Evolutionary conservation across 441 rosid species (phyloP), one percentile per base, ranked within the genome.

Genomic region (Sinapis alba): DNA sequence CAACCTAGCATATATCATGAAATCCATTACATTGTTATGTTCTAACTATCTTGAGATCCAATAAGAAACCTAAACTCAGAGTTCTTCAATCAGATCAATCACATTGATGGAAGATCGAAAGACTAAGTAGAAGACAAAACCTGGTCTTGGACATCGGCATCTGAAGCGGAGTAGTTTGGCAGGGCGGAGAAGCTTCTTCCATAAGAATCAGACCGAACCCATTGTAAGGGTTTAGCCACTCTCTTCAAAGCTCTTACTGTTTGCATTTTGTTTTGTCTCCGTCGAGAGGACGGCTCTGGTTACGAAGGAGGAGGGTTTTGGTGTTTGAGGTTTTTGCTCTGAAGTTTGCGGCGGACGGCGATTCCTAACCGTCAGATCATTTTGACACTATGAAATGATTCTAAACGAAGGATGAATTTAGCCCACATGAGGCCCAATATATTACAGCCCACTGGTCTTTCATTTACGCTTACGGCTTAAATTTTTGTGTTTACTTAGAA

Each of bases 161-260:
- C 57, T 65, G 79, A 26, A 5, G 83, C 80, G 4, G 86, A 78
- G 61, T 86, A 87, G 83, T 75, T 82, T 41, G 93, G 96, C 6
- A 72, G 87, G 82, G 96, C 92, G 63, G 97, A 91, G 41, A 91
- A 84, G 66, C 71, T 66, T 85, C 89, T 86, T 20, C 58, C 77
- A 65, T 50, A 53, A 47, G 87, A 74, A 12, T 70, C 61, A 65
- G 80, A 74, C 27, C 87, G 82, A 82, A 73, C 65, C 82, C 77
- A 75, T 56, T 63, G 83, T 63, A 80, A 57, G 5, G 88, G 81
- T 47, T 81, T 64, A 57, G 77, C 82, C 32, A 71, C 69, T 72
- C 78, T 83, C 23, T 72, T 80, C 70, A 93, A 71, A 77, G 72
- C 83, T 79, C 78, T 88, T 61, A 86, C 54, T 80, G 84, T 85